Conservation (phyloP, 2,329 filamentous ascomycete species). For the Fusarium sp. region DNA sequence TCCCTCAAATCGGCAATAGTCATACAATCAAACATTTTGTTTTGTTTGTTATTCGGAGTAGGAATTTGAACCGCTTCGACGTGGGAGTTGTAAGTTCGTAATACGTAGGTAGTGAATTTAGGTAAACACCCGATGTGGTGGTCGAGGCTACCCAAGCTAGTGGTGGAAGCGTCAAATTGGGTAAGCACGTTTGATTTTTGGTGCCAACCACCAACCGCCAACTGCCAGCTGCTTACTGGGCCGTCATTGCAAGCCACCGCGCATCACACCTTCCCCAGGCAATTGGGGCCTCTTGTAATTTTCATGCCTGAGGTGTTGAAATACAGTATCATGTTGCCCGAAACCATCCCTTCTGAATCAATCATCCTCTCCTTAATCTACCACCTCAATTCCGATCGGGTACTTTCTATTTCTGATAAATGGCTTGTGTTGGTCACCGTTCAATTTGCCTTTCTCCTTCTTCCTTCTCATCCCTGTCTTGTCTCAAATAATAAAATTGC, state of each 20-base stretch:
- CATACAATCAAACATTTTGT: not conserved
- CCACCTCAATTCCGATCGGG: not conserved
- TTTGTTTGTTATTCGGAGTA: too few species aligned
- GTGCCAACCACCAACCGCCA: slow-evolving; percentile 9
- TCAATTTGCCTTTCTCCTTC: not conserved
- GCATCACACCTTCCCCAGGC: slow-evolving; percentile 16
- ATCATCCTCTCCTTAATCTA: not conserved
- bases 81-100: too few species aligned
- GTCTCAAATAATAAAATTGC: slow-evolving; percentile 3
- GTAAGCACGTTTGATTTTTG: slow-evolving; percentile 39
- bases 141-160: not conserved
- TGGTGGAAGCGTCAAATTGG: slow-evolving; percentile 8
- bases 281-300: slow-evolving; percentile 1
- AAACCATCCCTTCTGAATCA: not conserved
- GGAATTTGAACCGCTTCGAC: too few species aligned
- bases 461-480: slow-evolving; percentile 3
- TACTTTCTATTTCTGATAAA: not conserved
- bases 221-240: not conserved
- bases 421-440: not conserved
- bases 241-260: slow-evolving; percentile 18
- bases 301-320: slow-evolving; percentile 9
- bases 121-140: not conserved
- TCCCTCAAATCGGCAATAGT: not conserved
- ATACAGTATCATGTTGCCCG: not conserved
- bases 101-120: too few species aligned